Conservation (phyloP, 2,329 filamentous ascomycete species). For the Pyrenophora seminiperda region DNA sequence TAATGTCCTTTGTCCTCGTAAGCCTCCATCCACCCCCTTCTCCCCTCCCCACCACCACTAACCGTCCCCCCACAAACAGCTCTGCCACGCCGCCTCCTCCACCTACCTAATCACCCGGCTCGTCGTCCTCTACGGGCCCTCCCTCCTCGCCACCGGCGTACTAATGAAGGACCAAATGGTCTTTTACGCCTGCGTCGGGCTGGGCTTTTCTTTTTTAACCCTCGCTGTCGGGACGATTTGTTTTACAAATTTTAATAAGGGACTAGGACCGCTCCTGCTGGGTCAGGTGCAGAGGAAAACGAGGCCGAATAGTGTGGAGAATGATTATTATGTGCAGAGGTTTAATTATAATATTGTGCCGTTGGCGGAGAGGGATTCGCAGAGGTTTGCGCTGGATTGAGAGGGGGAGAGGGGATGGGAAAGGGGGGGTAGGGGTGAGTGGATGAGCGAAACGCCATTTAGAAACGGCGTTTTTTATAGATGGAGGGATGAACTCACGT, state of each 20-base stretch:
- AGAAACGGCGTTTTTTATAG: no score
- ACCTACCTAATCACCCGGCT: slow-evolving; percentile 29
- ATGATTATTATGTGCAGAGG: slow-evolving; percentile 16
- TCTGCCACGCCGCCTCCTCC: slow-evolving; percentile 23
- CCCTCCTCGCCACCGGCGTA: slow-evolving; percentile 9
- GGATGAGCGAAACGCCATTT: no score
- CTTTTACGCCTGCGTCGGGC: slow-evolving; percentile 20
- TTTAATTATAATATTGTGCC: slow-evolving; percentile 16
- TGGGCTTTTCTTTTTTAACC: slow-evolving; percentile 13
- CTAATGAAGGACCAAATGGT: slow-evolving; percentile 32
- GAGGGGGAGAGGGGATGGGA: no score
- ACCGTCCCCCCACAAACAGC: slow-evolving; percentile 3
- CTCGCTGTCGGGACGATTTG: slow-evolving; percentile 18
- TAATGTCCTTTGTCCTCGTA: slow-evolving; percentile 23
- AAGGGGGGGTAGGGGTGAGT: no score
- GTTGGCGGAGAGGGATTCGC: slow-evolving; percentile 11
- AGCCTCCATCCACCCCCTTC: background rate
- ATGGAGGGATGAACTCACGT: no score
- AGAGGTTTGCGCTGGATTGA: slow-evolving; percentile 15
- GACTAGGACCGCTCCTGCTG: slow-evolving; percentile 26
- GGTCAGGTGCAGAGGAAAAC: slow-evolving; percentile 12
- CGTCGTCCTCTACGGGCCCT: slow-evolving; percentile 21
- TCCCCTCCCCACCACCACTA: background rate
- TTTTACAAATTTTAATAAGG: slow-evolving; percentile 29
- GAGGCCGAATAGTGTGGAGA: slow-evolving; percentile 9